These are phyloP conservation scores for Inonotus hispidus DNA, from an alignment of 1,284 basidiomycete genomes.

Conservation along the genomic window DNA sequence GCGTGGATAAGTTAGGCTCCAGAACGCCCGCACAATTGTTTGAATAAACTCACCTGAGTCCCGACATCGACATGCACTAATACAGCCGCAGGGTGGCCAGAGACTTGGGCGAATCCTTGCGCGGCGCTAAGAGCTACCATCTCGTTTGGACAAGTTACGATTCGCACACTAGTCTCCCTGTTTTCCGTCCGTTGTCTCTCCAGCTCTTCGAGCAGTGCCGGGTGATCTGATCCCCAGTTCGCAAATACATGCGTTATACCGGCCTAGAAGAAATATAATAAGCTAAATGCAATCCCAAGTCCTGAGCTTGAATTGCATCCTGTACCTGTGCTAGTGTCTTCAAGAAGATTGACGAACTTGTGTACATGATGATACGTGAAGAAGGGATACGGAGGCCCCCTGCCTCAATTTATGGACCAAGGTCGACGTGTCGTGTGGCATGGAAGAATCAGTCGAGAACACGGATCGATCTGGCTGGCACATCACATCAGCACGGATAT, in stretches of 20 bases:
- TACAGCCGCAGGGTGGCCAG: constrained; percentile 60
- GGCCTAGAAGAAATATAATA: neutral
- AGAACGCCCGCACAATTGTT: neutral
- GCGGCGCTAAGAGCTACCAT: constrained; percentile 70
- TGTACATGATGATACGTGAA: constrained; percentile 35
- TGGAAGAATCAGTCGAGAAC: too few species aligned
- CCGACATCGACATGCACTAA: constrained; percentile 72
- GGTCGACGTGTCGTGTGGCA: too few species aligned
- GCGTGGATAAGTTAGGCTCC: neutral
- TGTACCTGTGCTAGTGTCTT: constrained; percentile 44
- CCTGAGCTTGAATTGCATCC: neutral
- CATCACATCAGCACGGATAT: too few species aligned
- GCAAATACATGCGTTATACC: constrained; percentile 68
- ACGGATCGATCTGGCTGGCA: too few species aligned
- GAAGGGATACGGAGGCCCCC: neutral
- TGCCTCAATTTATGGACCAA: too few species aligned
- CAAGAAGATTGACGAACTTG: constrained; percentile 54
- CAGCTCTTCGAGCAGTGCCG: constrained; percentile 63
- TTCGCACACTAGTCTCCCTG: constrained; percentile 37
- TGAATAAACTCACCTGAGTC: constrained; percentile 44
- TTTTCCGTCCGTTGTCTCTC: constrained; percentile 43
- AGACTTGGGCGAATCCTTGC: constrained; percentile 63
- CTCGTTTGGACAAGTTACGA: constrained; percentile 68
- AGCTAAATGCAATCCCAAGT: neutral
- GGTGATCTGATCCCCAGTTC: constrained; percentile 74